Base-by-base conservation (phyloP, 768 basidiomycete genomes). In the Rhodotorula diobovata region DNA sequence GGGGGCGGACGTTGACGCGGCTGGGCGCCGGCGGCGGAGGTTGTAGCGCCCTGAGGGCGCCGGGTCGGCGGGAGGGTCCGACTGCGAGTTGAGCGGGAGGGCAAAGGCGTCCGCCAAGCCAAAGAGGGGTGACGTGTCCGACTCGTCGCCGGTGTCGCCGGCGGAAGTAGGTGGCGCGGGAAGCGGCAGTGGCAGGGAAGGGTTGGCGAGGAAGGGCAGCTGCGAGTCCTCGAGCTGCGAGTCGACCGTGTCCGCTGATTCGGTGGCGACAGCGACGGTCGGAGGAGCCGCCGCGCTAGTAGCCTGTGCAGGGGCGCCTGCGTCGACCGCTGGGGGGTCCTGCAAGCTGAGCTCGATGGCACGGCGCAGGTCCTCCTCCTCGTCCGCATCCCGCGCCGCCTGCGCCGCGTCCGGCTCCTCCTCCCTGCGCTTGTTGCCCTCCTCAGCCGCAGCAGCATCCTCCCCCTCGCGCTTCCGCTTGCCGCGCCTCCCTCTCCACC, bases 21-120 rank as follows among this genome's bases (percentile, higher is more conserved):
- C 9, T 4, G 80, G 61, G 80, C 28, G 55, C 54, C n/a, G 58
- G 21, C 15, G 50, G 35, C 56, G 65, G 45, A 66, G 48, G 43
- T 56, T 45, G 43, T 66, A 65, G 7, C 56, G 61, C 16, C 41
- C n/a, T n/a, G 54, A 20, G 1, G 45, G 30, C 21, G 4, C 28
- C 1, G 34, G 10, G 0, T n/a, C 16, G 25, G 12, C 45, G 8
- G 45, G 18, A 37, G n/a, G 4, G 21, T n/a, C 21, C n/a, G 48
- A 16, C 18, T 64, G 65, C 46, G 63, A 68, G 54, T 63, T 67
- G 20, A 41, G n/a, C 21, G 65, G 65, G 18, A 67, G 54, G 30
- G 51, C 55, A 32, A 48, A n/a, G 53, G 55, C 21, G 32, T 45
- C 32, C 43, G 54, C 46, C 23, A n/a, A n/a, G 48, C 55, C 25